These are phyloP conservation scores for Auriscalpium orientale DNA, from an alignment of 768 basidiomycete species.

Conservation along the genomic window DNA sequence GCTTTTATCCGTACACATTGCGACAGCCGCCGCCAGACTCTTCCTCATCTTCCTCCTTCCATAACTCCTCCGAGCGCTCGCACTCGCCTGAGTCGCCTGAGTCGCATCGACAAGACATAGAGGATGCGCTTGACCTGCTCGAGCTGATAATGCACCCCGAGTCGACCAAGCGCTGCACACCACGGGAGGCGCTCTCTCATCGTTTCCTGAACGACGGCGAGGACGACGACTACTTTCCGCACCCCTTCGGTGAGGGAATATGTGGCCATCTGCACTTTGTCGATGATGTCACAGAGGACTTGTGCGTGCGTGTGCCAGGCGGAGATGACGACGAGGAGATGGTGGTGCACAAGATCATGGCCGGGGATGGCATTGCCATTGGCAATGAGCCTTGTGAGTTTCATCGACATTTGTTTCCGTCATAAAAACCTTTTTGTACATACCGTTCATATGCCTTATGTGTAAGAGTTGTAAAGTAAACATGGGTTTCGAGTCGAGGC, in stretches of 20 bases:
- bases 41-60: conserved; percentile 14
- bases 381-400: conserved; percentile 28
- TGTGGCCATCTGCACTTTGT: conserved; percentile 56
- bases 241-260: conserved; percentile 58
- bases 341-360: conserved; percentile 14
- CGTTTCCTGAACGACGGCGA: conserved; percentile 58
- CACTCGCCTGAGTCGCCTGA: conserved; percentile 22
- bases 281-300: conserved; percentile 53
- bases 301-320: conserved; percentile 37
- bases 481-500: too few relatives aligned
- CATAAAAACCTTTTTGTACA: too few relatives aligned
- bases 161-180: conserved; percentile 69
- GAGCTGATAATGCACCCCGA: conserved; percentile 70
- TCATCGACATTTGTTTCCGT: conserved; percentile 8
- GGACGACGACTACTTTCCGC: conserved; percentile 66
- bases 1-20: conserved; percentile 45
- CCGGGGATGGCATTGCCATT: conserved; percentile 27
- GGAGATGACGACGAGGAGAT: conserved; percentile 10
- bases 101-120: conserved; percentile 47
- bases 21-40: conserved; percentile 19
- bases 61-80: conserved; percentile 17
- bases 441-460: too few relatives aligned
- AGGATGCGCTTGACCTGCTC: conserved; percentile 67
- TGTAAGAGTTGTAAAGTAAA: too few relatives aligned
- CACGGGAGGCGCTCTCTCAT: conserved; percentile 69